These are phyloP conservation scores for Trichoderma sp. DNA, from an alignment of 2,329 filamentous ascomycete species.

Conservation along the genomic window DNA sequence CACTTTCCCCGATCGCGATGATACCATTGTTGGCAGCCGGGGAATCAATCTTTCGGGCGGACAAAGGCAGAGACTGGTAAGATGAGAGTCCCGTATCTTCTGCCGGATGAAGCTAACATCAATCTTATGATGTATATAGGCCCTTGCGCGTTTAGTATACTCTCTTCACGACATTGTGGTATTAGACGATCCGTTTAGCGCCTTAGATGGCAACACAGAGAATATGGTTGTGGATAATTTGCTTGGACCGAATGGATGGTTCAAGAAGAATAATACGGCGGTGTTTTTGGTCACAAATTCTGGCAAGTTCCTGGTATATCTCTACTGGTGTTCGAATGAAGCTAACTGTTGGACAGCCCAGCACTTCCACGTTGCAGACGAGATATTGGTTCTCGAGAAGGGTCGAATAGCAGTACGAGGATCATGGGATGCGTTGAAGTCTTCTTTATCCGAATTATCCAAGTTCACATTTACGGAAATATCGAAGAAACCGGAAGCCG, in stretches of 20 bases:
- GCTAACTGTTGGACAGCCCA: constrained; percentile 27
- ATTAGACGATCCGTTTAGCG: constrained; percentile 27
- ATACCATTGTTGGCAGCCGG: constrained; percentile 25
- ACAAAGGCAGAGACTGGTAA: constrained; percentile 30
- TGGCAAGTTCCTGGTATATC: not conserved
- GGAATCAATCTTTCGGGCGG: constrained; percentile 28
- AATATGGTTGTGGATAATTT: constrained; percentile 23
- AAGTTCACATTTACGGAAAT: constrained; percentile 7
- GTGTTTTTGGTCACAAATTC: constrained; percentile 38
- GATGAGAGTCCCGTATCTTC: not conserved
- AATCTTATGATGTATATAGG: constrained; percentile 13
- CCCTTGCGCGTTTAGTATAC: constrained; percentile 24
- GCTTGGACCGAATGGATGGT: constrained; percentile 30
- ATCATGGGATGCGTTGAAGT: constrained; percentile 30
- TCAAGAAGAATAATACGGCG: constrained; percentile 32
- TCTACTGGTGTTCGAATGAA: too few species aligned
- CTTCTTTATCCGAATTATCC: not conserved
- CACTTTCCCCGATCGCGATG: constrained; percentile 27
- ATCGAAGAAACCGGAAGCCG: not conserved
- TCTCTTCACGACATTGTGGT: constrained; percentile 18
- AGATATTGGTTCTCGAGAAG: constrained; percentile 43
- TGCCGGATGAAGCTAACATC: not conserved
- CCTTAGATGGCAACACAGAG: constrained; percentile 26
- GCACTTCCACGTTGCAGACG: constrained; percentile 43
- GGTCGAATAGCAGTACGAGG: constrained; percentile 42